Base-by-base conservation (phyloP, 2,329 filamentous ascomycete species). In the Daldinia sp. region DNA sequence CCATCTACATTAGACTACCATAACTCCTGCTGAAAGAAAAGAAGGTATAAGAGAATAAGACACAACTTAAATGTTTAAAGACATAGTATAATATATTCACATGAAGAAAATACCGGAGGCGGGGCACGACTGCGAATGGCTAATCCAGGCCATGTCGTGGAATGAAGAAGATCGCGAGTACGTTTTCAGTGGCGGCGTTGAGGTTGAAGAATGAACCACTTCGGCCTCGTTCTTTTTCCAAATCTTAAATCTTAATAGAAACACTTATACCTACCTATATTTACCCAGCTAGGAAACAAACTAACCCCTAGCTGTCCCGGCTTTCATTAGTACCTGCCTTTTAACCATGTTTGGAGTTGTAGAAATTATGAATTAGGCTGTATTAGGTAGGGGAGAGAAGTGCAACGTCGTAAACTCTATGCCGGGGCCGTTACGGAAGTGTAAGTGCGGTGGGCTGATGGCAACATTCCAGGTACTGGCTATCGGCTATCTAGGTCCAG, bases 121-220 rank as follows among this genome's bases (percentile, higher is more conserved):
- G 66, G 73, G 74, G 63, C 68, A 60, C 58, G 64, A 63, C 65
- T 53, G 59, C 53, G n/a, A 62, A 68, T 64, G 70, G 73, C 63
- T 60, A 57, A 57, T 41, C 60, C 51, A 48, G 55, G 74, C 73
- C 74, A 74, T 76, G 18, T 48, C 41, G 58, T 71, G 74, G 74
- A 75, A 76, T 75, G 74, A 50, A 42, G 23, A 28, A 51, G 26
- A 39, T 20, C 33, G 37, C 39, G 26, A 48, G 30, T 59, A 48
- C 44, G 41, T 46, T 58, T 46, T 23, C 44, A 42, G 55, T 53
- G 57, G 65, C 35, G 55, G 55, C 41, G 44, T 41, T 37, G 44
- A 54, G 10, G 39, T 30, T 39, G 59, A 65, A 59, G 63, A 42
- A 57, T 64, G 59, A 61, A 65, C 46, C 56, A 61, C 33, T 33